phyloP scores from a whole-genome alignment of 352 stramenopile genomes.

The Phytophthora lateralis region DNA sequence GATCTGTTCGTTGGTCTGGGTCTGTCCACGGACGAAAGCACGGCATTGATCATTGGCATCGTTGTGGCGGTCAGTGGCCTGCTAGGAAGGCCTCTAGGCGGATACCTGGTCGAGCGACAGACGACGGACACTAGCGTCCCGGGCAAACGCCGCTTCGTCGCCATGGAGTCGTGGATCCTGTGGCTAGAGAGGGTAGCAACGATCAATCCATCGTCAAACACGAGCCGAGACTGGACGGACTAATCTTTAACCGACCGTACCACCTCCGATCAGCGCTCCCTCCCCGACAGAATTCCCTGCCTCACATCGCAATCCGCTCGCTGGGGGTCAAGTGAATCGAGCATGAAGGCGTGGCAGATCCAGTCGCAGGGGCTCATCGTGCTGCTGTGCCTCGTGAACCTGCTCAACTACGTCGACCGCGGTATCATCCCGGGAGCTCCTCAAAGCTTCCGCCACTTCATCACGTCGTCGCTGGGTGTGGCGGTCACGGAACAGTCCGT shows the following conservation, averaged over 20 bases:
- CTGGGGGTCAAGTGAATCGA: slow-evolving; percentile 1
- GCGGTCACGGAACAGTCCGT: slow-evolving; percentile 43
- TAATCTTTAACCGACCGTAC: slow-evolving; percentile 24
- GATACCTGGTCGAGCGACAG: slow-evolving; percentile 52
- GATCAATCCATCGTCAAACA: neutral
- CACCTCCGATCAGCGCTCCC: slow-evolving; percentile 6
- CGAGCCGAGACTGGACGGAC: neutral
- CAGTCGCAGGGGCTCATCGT: slow-evolving; percentile 59
- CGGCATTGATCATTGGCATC: slow-evolving; percentile 81
- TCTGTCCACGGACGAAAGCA: slow-evolving; percentile 66
- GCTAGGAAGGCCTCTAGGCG: slow-evolving; percentile 74
- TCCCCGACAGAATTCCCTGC: slow-evolving; percentile 1
- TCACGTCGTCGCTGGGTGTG: slow-evolving; percentile 50
- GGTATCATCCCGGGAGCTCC: slow-evolving; percentile 95
- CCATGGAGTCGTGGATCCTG: slow-evolving; percentile 68
- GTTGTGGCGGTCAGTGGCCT: too few relatives aligned
- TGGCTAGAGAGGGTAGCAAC: slow-evolving; percentile 20
- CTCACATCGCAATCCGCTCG: slow-evolving; percentile 24
- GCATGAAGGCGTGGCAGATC: slow-evolving; percentile 27
- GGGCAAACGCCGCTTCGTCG: slow-evolving; percentile 38
- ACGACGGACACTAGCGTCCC: slow-evolving; percentile 37
- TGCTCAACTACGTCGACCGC: slow-evolving; percentile 95
- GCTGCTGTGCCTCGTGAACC: slow-evolving; percentile 88
- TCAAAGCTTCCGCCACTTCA: slow-evolving; percentile 79
- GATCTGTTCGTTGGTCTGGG: slow-evolving; percentile 81